Conservation (phyloP, 1,139 yeast species). For the Pichia sp. region DNA sequence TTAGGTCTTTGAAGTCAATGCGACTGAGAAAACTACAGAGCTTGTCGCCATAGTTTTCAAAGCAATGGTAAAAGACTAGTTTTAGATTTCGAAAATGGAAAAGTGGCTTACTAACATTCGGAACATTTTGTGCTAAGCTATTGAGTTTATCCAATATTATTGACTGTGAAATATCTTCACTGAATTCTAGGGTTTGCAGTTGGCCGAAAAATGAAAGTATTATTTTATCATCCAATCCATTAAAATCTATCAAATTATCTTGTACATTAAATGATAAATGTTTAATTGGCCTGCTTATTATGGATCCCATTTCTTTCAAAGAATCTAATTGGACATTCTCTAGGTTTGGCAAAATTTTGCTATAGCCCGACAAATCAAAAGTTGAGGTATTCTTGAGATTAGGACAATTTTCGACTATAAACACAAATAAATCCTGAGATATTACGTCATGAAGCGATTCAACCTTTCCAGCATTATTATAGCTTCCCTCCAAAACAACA, state of each 20-base stretch:
- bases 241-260: not conserved
- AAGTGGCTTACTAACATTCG: not conserved
- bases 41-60: slow-evolving; percentile 6
- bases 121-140: not conserved
- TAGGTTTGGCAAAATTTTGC: slow-evolving; percentile 14
- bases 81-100: slow-evolving; percentile 30
- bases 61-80: slow-evolving; percentile 37
- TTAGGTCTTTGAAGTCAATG: slow-evolving; percentile 32
- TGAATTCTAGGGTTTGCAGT: slow-evolving; percentile 19
- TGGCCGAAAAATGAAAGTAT: slow-evolving; percentile 4
- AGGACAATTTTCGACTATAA: slow-evolving; percentile 20
- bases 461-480: not conserved
- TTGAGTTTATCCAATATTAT: slow-evolving; percentile 28
- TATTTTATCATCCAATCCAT: not conserved
- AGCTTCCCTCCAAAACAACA: slow-evolving; percentile 18
- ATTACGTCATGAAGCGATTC: slow-evolving; percentile 5
- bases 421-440: slow-evolving; percentile 15
- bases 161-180: slow-evolving; percentile 36
- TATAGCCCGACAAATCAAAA: slow-evolving; percentile 13
- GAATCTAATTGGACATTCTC: slow-evolving; percentile 21
- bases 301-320: slow-evolving; percentile 19
- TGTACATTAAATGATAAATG: slow-evolving; percentile 4
- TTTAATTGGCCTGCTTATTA: slow-evolving; percentile 1
- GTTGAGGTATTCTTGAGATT: slow-evolving; percentile 20
- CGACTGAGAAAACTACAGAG: slow-evolving; percentile 21